phyloP scores from a whole-genome alignment of 805 yeast species.

The Candida odintsovae region DNA sequence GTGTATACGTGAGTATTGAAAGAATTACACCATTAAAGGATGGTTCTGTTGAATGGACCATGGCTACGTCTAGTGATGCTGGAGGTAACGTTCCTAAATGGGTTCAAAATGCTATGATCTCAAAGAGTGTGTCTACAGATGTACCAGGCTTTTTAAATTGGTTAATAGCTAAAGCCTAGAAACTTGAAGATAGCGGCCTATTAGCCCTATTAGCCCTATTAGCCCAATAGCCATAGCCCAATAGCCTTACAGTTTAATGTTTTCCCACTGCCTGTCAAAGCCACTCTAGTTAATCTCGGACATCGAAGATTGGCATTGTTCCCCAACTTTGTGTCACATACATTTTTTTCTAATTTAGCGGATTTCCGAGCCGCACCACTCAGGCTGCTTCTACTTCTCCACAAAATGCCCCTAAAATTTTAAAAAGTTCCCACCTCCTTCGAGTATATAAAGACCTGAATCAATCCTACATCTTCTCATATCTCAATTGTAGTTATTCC shows the following conservation, averaged over 20 bases:
- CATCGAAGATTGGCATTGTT: not conserved
- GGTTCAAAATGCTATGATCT: constrained; percentile 34
- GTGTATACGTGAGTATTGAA: constrained; percentile 33
- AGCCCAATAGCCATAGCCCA: too few species aligned
- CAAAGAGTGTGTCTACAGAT: constrained; percentile 33
- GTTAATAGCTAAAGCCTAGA: constrained; percentile 9
- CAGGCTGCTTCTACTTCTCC: too few species aligned
- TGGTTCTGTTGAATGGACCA: constrained; percentile 27
- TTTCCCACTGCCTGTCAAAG: too few species aligned
- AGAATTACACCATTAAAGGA: constrained; percentile 18
- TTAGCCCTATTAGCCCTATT: not conserved
- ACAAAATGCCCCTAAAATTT: not conserved
- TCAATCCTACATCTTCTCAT: not conserved
- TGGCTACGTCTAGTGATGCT: constrained; percentile 34
- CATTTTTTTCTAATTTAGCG: not conserved
- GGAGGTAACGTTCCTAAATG: constrained; percentile 36
- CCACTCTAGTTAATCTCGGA: not conserved
- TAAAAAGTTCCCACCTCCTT: not conserved
- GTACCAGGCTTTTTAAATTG: constrained; percentile 31
- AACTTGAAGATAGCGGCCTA: too few species aligned
- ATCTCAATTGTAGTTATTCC: not conserved
- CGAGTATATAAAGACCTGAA: not conserved
- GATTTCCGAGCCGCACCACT: not conserved
- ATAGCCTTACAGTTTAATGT: too few species aligned
- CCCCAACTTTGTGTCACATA: not conserved